These are phyloP conservation scores for Aureobasidium musti DNA, from an alignment of 2,329 filamentous ascomycete species.

Conservation along the genomic window DNA sequence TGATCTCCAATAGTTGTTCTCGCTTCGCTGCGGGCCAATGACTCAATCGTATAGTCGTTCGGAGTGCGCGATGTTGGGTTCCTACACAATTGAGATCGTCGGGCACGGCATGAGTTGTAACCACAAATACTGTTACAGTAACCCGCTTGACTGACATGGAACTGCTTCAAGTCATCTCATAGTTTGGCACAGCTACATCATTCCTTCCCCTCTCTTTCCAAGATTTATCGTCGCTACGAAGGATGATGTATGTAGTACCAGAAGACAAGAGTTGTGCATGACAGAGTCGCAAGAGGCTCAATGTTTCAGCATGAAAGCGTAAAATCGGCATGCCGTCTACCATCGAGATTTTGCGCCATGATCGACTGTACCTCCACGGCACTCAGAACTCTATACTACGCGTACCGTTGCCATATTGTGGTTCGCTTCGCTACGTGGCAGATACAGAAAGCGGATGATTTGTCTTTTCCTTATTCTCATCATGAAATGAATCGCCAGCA, in stretches of 20 bases:
- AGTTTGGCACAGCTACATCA: conserved; percentile 11
- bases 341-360: conserved; percentile 14
- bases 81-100: conserved; percentile 9
- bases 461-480: background rate
- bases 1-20: background rate
- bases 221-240: background rate
- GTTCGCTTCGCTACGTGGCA: background rate
- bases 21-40: conserved; percentile 12
- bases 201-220: background rate
- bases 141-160: background rate
- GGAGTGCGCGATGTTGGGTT: background rate
- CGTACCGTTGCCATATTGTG: background rate
- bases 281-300: conserved; percentile 21
- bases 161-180: background rate
- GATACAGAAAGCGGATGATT: background rate
- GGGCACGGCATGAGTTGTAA: conserved; percentile 15
- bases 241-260: conserved; percentile 20
- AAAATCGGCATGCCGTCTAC: background rate
- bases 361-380: conserved; percentile 13
- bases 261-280: background rate
- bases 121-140: background rate
- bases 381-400: background rate
- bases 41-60: background rate
- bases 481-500: background rate
- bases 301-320: conserved; percentile 5